These are phyloP conservation scores for Alternaria sp. DNA, from an alignment of 2,329 filamentous ascomycete genomes.

Conservation along the genomic window DNA sequence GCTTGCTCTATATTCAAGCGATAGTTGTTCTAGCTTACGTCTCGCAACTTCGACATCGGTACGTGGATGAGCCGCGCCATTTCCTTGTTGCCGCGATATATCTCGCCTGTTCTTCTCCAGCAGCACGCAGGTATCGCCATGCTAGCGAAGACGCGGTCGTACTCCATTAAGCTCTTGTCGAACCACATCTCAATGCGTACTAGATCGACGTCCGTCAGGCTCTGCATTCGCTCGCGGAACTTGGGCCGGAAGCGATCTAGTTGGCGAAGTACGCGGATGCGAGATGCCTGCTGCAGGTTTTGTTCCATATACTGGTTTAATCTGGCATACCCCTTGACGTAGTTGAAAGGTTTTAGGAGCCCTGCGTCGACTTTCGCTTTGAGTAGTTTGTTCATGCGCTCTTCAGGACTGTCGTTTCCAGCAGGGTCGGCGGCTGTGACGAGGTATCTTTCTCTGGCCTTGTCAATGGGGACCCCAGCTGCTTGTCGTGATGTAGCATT, in stretches of 20 bases:
- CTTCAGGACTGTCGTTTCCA: conserved; percentile 83
- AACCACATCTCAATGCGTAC: conserved; percentile 99
- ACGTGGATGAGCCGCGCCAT: conserved; percentile 98
- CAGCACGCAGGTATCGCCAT: conserved; percentile 99
- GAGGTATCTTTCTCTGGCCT: conserved; percentile 86
- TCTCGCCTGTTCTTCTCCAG: conserved; percentile 96
- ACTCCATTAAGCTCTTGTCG: conserved; percentile 94
- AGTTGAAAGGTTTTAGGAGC: conserved; percentile 95
- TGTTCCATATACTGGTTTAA: conserved; percentile 91
- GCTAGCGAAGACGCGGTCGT: conserved; percentile 96
- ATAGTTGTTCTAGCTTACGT: conserved; percentile 66
- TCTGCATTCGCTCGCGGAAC: conserved; percentile 94
- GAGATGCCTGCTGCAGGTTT: conserved; percentile 81
- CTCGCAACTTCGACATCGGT: conserved; percentile 86
- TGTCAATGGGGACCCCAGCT: conserved; percentile 71
- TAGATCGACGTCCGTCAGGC: conserved; percentile 90
- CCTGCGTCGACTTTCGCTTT: conserved; percentile 97
- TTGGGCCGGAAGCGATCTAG: conserved; percentile 93
- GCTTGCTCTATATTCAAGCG: neutral
- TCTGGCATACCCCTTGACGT: conserved; percentile 93
- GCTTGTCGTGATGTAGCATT: conserved; percentile 69
- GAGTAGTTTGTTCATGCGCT: conserved; percentile 93
- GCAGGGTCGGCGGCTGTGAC: conserved; percentile 95
- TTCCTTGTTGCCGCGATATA: conserved; percentile 96
- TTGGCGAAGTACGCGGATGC: conserved; percentile 90